Percentiles rank a stretch among this genome's conserved stretches.
Evolutionary conservation across 805 yeast genomes (phyloP).

Genomic region (Myxozyma monticola): DNA sequence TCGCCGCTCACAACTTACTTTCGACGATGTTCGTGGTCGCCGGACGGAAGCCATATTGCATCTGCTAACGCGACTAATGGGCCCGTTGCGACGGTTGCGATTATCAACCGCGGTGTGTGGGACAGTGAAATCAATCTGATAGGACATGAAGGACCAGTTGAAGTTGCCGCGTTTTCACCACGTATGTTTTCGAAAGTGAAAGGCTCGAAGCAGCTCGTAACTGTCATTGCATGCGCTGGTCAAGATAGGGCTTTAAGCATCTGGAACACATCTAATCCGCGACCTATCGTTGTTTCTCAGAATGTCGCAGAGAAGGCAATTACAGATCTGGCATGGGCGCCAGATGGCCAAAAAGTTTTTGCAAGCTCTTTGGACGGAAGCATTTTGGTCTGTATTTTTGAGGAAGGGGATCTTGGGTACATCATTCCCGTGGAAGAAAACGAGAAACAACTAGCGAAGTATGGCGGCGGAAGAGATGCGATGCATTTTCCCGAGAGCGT

Average conservation of each 20-base stretch:
- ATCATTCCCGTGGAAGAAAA: slow-evolving; percentile 65
- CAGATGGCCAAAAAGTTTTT: slow-evolving; percentile 72
- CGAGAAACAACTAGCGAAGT: slow-evolving; percentile 69
- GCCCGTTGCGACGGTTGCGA: slow-evolving; percentile 60
- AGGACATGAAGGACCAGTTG: slow-evolving; percentile 71
- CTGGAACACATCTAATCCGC: slow-evolving; percentile 77
- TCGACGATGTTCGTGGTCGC: slow-evolving; percentile 69
- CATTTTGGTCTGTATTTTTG: slow-evolving; percentile 67
- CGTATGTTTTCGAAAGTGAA: slow-evolving; percentile 39
- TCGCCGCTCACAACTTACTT: slow-evolving; percentile 93
- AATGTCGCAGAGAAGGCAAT: slow-evolving; percentile 76
- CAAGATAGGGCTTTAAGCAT: slow-evolving; percentile 86
- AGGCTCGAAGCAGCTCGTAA: slow-evolving; percentile 45
- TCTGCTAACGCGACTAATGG: slow-evolving; percentile 71
- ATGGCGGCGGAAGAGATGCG: slow-evolving; percentile 85
- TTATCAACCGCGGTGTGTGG: slow-evolving; percentile 67
- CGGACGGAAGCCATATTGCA: slow-evolving; percentile 70
- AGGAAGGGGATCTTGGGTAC: slow-evolving; percentile 45
- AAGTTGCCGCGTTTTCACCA: slow-evolving; percentile 59
- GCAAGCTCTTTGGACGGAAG: slow-evolving; percentile 84
- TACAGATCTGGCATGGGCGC: slow-evolving; percentile 88
- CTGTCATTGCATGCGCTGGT: slow-evolving; percentile 92
- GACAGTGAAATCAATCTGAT: slow-evolving; percentile 59
- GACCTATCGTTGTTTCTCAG: slow-evolving; percentile 77
- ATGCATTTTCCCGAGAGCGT: slow-evolving; percentile 84